phyloP scores from a whole-genome alignment of 2,329 filamentous ascomycete species.

The Colletotrichum destructivum region DNA sequence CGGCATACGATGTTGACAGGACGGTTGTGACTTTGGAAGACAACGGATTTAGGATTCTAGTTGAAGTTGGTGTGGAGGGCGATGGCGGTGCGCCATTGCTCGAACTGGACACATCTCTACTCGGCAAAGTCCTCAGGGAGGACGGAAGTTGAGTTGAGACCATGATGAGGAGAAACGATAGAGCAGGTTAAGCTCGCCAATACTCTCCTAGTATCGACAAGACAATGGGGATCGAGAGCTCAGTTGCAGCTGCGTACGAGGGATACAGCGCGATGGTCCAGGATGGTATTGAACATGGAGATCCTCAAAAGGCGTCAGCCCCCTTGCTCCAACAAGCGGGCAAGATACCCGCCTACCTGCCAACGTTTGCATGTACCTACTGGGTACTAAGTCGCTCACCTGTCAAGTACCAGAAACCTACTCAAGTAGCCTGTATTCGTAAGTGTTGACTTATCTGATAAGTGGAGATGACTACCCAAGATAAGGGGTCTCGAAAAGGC shows the following conservation, averaged over 20 bases:
- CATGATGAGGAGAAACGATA: not conserved
- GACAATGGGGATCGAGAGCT: not conserved
- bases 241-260: not conserved
- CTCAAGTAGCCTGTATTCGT: no score
- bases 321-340: not conserved
- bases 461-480: not conserved
- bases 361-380: not conserved
- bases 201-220: not conserved
- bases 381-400: no score
- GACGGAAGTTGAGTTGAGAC: slow-evolving; percentile 13
- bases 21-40: slow-evolving; percentile 87
- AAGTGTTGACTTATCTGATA: not conserved
- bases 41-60: slow-evolving; percentile 74
- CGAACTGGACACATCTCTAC: slow-evolving; percentile 37
- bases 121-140: slow-evolving; percentile 25
- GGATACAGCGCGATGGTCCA: not conserved
- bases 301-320: not conserved
- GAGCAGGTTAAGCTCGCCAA: slow-evolving; percentile 1
- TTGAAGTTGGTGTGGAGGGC: slow-evolving; percentile 49
- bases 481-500: slow-evolving; percentile 7
- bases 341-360: not conserved
- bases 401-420: no score
- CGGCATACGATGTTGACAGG: slow-evolving; percentile 92
- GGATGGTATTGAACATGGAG: not conserved
- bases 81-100: slow-evolving; percentile 20